These are phyloP conservation scores for Paramecium bursaria DNA, from an alignment of 73 alveolate species.

Conservation along the genomic window DNA sequence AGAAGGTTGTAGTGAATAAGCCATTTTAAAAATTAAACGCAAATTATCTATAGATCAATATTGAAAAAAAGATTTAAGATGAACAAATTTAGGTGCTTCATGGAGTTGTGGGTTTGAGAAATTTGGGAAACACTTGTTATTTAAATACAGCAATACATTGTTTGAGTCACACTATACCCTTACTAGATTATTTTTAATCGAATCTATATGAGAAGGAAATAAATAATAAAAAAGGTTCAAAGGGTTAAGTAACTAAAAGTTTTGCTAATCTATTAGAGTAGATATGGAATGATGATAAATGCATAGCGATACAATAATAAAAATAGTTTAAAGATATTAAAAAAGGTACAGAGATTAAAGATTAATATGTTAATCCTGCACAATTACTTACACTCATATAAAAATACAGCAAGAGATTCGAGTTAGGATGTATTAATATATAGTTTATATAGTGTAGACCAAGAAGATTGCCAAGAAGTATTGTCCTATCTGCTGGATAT, in stretches of 20 bases:
- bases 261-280: conserved; percentile 71
- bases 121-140: conserved; percentile 87
- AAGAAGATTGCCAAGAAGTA: conserved; percentile 83
- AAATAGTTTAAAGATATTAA: not conserved
- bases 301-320: conserved; percentile 47
- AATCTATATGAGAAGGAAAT: conserved; percentile 74
- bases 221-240: conserved; percentile 72
- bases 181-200: conserved; percentile 78
- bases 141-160: conserved; percentile 88
- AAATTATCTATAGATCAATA: too few relatives aligned
- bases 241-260: conserved; percentile 73
- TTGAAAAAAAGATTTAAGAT: too few relatives aligned
- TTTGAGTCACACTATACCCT: conserved; percentile 77
- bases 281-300: conserved; percentile 74
- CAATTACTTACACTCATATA: not conserved
- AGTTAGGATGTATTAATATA: conserved; percentile 65
- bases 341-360: conserved; percentile 3
- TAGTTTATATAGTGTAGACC: conserved; percentile 68
- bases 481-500: conserved; percentile 75
- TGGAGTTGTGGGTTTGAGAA: conserved; percentile 81
- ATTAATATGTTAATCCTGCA: conserved; percentile 68
- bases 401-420: conserved; percentile 71
- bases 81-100: conserved; percentile 46
- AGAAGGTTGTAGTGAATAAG: too few relatives aligned
- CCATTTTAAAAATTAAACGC: too few relatives aligned